Evolutionary conservation across 2,329 filamentous ascomycete species (phyloP).

Genomic region (Tolypocladium inflatum): DNA sequence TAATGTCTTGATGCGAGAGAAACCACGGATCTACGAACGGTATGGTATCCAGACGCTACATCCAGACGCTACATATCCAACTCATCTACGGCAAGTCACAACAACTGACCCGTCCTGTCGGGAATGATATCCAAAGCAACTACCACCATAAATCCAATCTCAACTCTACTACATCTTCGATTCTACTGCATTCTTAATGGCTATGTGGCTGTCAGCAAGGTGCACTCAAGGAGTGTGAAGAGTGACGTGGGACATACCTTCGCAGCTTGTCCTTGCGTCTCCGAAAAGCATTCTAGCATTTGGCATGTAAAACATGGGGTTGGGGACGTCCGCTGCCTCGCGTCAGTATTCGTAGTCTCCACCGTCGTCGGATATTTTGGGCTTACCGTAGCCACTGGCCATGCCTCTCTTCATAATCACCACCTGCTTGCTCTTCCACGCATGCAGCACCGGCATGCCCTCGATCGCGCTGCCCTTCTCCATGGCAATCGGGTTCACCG

Average conservation of each 20-base stretch:
- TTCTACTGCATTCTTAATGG: conserved; percentile 10
- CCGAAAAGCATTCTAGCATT: conserved; percentile 88
- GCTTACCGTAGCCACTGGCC: conserved; percentile 74
- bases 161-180: conserved; percentile 6
- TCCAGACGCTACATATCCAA: neutral
- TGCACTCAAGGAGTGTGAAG: neutral
- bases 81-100: neutral
- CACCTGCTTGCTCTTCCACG: conserved; percentile 90
- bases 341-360: conserved; percentile 6
- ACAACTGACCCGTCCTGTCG: neutral
- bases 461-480: conserved; percentile 78
- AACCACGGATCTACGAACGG: neutral
- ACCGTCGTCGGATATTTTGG: neutral
- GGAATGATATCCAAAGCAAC: neutral
- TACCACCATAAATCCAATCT: neutral
- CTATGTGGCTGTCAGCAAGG: conserved; percentile 2
- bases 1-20: neutral
- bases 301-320: conserved; percentile 90
- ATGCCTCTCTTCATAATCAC: conserved; percentile 90
- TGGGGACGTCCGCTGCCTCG: conserved; percentile 67
- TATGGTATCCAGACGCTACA: neutral
- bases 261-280: conserved; percentile 75
- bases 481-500: conserved; percentile 81
- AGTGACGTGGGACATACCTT: conserved; percentile 42
- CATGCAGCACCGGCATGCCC: conserved; percentile 86